phyloP scores from a whole-genome alignment of 164 flowering plant genomes.

The Kingdonia uniflora region DNA sequence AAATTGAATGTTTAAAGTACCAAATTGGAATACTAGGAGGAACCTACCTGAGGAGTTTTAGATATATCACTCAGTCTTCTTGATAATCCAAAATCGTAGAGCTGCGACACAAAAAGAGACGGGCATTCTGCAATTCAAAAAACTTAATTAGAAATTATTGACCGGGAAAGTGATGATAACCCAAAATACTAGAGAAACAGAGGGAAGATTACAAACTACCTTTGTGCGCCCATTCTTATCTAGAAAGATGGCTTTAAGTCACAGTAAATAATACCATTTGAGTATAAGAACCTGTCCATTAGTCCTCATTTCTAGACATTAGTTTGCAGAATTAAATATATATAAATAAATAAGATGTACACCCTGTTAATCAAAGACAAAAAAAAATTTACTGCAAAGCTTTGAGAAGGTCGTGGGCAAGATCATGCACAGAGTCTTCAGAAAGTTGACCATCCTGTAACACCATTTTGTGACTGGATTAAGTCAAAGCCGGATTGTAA shows the following conservation, averaged over 20 bases:
- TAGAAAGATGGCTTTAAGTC: slow-evolving; percentile 88
- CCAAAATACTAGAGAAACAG: too few relatives aligned
- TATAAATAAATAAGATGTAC: slow-evolving; percentile 10
- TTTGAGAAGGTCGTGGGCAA: slow-evolving; percentile 59
- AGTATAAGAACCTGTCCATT: slow-evolving; percentile 66
- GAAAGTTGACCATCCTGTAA: slow-evolving; percentile 81
- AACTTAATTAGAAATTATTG: too few relatives aligned
- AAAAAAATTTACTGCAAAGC: slow-evolving; percentile 58
- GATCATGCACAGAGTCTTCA: slow-evolving; percentile 85
- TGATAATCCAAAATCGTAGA: slow-evolving; percentile 92
- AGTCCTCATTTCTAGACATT: neutral
- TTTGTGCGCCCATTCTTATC: slow-evolving; percentile 92
- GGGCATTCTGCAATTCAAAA: neutral
- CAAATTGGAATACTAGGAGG: slow-evolving; percentile 1
- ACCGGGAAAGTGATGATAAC: too few relatives aligned
- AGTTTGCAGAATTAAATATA: neutral
- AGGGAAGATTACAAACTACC: slow-evolving; percentile 31
- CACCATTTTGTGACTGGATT: neutral
- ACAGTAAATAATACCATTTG: slow-evolving; percentile 87
- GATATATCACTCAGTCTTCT: slow-evolving; percentile 77
- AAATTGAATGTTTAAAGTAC: neutral
- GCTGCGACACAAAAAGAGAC: slow-evolving; percentile 34
- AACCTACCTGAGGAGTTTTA: slow-evolving; percentile 57
- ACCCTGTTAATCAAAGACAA: too few relatives aligned
- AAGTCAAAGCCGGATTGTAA: neutral